phyloP scores from a whole-genome alignment of 331 rosid species.

The Spiraea crenata region DNA sequence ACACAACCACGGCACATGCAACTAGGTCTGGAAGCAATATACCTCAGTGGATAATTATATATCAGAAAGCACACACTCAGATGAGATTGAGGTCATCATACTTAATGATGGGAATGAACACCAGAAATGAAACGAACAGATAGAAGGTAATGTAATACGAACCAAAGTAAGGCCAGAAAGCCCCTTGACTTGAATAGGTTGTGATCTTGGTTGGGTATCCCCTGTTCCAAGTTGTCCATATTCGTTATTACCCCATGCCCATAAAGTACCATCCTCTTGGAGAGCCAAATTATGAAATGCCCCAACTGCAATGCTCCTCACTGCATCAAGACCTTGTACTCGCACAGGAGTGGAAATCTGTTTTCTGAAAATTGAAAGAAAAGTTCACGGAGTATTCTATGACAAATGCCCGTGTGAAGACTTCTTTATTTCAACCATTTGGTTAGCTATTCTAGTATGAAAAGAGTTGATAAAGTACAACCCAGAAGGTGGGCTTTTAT shows the following conservation, averaged over 20 bases:
- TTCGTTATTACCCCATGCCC: constrained; percentile 99
- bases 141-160: constrained; percentile 24
- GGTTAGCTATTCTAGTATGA: constrained; percentile 3
- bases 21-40: constrained; percentile 2
- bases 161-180: constrained; percentile 89
- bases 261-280: constrained; percentile 85
- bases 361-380: constrained; percentile 46
- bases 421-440: constrained; percentile 14
- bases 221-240: constrained; percentile 99
- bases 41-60: not conserved
- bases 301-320: constrained; percentile 91
- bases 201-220: constrained; percentile 98
- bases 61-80: not conserved
- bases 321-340: constrained; percentile 93
- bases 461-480: not conserved
- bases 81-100: not conserved
- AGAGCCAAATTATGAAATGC: constrained; percentile 99
- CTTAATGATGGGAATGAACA: not conserved
- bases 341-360: constrained; percentile 93
- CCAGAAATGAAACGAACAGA: not conserved
- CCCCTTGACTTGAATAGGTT: constrained; percentile 87
- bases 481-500: not conserved
- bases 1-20: not conserved
- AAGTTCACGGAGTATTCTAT: constrained; percentile 10
- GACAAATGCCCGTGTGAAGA: not conserved